These are phyloP conservation scores for Kickxella alabastrina DNA, from an alignment of 192 early-diverging fungal genomes.

Conservation along the genomic window DNA sequence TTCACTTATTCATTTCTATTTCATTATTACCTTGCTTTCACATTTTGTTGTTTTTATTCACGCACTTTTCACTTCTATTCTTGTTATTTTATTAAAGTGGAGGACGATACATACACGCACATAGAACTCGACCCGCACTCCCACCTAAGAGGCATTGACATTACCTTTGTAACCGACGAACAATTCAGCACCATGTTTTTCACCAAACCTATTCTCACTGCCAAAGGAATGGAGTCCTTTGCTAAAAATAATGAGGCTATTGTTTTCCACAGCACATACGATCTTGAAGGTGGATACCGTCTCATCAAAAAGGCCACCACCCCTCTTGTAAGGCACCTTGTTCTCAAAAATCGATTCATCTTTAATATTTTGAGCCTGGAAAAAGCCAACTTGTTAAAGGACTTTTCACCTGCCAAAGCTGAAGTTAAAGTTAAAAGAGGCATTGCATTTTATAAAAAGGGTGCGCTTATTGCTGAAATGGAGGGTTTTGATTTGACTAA, in stretches of 20 bases:
- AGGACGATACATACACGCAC: too few species aligned
- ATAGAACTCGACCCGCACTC: too few species aligned
- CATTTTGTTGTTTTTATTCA: neutral
- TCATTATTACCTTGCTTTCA: neutral
- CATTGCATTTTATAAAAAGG: constrained; percentile 18
- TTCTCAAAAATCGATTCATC: neutral
- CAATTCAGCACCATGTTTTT: too few species aligned
- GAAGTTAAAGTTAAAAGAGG: constrained; percentile 6
- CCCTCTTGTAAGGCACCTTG: neutral
- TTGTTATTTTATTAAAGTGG: too few species aligned
- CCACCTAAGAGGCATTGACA: too few species aligned
- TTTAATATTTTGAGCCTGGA: neutral
- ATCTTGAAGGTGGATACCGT: neutral
- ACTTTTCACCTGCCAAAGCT: neutral
- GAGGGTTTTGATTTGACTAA: constrained; percentile 6
- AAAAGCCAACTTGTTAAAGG: neutral
- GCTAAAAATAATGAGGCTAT: neutral
- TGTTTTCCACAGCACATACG: neutral
- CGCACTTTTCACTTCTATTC: neutral
- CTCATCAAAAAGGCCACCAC: neutral
- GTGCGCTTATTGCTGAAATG: constrained; percentile 12
- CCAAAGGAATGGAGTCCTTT: neutral
- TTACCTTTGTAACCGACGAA: too few species aligned
- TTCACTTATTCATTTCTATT: neutral
- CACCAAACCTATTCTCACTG: neutral